These are phyloP conservation scores for Thalassia testudinum DNA, from an alignment of 116 monocot genomes.

Conservation along the genomic window DNA sequence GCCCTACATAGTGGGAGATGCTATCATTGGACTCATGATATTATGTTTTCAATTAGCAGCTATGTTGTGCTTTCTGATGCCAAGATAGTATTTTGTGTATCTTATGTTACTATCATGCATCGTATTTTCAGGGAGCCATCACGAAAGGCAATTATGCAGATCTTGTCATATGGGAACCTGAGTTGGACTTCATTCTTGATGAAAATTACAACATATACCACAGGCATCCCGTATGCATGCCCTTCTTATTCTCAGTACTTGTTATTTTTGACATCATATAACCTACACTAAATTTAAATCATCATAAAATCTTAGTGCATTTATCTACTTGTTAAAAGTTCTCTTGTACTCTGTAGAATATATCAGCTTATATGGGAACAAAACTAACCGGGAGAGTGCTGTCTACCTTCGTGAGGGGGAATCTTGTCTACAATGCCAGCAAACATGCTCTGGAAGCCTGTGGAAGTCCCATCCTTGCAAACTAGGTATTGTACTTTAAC, in stretches of 20 bases:
- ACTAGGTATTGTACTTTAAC: background rate
- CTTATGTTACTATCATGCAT: no score
- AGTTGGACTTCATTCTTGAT: constrained; percentile 61
- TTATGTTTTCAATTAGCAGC: no score
- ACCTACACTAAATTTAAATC: background rate
- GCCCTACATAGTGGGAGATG: no score
- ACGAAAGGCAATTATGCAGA: constrained; percentile 62
- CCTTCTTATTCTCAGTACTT: background rate
- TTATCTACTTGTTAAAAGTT: background rate
- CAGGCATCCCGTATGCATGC: constrained; percentile 55
- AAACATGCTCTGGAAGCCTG: constrained; percentile 66
- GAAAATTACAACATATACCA: constrained; percentile 37
- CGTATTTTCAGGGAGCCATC: constrained; percentile 49
- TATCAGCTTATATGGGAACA: constrained; percentile 71
- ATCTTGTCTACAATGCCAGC: constrained; percentile 63
- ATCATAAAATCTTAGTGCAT: background rate
- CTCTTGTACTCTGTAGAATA: constrained; percentile 34
- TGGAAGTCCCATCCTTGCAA: constrained; percentile 60
- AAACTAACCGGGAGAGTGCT: constrained; percentile 61
- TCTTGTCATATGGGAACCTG: constrained; percentile 85
- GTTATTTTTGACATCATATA: background rate
- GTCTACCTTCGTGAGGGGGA: constrained; percentile 83
- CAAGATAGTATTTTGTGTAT: no score
- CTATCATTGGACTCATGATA: no score
- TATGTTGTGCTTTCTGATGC: no score